Percentiles rank a stretch among this genome's conserved stretches.
These are phyloP conservation scores for Alternaria angustiovoidea DNA, from an alignment of 2,329 filamentous ascomycete genomes.

Conservation along the genomic window DNA sequence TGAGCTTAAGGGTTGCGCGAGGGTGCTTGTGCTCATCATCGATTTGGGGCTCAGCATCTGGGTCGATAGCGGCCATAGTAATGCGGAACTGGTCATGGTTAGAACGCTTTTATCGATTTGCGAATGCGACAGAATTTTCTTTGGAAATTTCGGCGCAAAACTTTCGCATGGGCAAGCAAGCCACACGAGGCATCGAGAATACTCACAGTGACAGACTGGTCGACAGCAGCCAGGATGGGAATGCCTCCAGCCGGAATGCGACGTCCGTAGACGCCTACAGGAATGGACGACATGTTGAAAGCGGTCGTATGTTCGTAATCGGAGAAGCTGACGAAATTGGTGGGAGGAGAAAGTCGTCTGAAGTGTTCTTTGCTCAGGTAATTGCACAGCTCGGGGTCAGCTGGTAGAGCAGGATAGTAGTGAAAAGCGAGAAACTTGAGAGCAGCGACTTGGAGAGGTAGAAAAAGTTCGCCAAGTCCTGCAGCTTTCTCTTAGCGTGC, in stretches of 20 bases:
- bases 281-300: conserved; percentile 51
- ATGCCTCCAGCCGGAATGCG: conserved; percentile 86
- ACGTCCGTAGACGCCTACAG: conserved; percentile 88
- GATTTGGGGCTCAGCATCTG: conserved; percentile 69
- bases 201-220: conserved; percentile 86
- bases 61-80: conserved; percentile 98
- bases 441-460: conserved; percentile 20
- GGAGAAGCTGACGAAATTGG: conserved; percentile 6
- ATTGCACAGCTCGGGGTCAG: conserved; percentile 31
- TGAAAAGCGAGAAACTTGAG: conserved; percentile 22
- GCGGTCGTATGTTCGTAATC: conserved; percentile 14
- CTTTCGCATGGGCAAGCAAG: background rate
- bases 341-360: background rate
- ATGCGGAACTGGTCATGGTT: conserved; percentile 78
- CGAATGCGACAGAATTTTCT: conserved; percentile 13
- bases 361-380: conserved; percentile 13
- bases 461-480: conserved; percentile 43
- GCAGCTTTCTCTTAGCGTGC: conserved; percentile 25
- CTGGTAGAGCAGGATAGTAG: conserved; percentile 23
- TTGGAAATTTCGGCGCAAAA: background rate
- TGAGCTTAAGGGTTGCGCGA: conserved; percentile 88
- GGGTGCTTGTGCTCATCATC: conserved; percentile 59
- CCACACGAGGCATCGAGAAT: background rate
- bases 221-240: conserved; percentile 75
- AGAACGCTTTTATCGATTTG: conserved; percentile 18